Base-by-base conservation (phyloP, 106 monocot species). In the Platanthera zijinensis region DNA sequence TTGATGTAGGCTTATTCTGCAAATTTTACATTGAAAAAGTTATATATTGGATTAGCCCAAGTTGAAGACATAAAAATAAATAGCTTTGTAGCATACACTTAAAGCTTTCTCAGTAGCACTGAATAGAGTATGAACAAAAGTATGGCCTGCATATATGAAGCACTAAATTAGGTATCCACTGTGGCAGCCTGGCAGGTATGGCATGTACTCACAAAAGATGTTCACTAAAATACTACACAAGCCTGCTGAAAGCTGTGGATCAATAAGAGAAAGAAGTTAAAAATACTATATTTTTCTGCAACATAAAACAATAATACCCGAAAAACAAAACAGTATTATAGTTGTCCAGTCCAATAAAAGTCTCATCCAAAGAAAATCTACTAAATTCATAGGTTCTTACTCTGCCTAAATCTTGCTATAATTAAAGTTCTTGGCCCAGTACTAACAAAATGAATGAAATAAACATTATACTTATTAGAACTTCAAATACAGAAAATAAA, bases 71-170 rank as follows among this genome's bases (percentile, higher is more conserved):
- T 39, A 32, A 2, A 75, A 75, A 57, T 11, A 73, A 64, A 51
- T 45, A 67, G 10, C 17, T 5, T 18, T 18, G 25, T 28, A 77
- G 8, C 69, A 79, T 88, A 97, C 94, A 75, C 80, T 86, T 54
- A 97, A 75, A 78, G 89, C 88, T 72, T 86, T 97, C 82, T 97
- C 97, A 77, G 89, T 69, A 51, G 91, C 84, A 79, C 13, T 66
- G 61, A 84, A 84, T 28, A 96, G 68, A 77, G 30, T 74, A 78
- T 75, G 81, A 17, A 87, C 69, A 80, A 71, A 86, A 46, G 66
- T 70, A 61, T 87, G 76, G 30, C 88, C 97, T 96, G 86, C 46
- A 86, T 32, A 68, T 50, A 17, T 30, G 11, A 57, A 21, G 28
- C 11, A 51, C 50, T 46, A 72, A 72, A 50, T 19, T 72, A 72